Percentiles rank a stretch among this genome's conserved stretches.
These are phyloP conservation scores for Acaromyces ingoldii DNA, from an alignment of 1,284 basidiomycete genomes.

Conservation along the genomic window DNA sequence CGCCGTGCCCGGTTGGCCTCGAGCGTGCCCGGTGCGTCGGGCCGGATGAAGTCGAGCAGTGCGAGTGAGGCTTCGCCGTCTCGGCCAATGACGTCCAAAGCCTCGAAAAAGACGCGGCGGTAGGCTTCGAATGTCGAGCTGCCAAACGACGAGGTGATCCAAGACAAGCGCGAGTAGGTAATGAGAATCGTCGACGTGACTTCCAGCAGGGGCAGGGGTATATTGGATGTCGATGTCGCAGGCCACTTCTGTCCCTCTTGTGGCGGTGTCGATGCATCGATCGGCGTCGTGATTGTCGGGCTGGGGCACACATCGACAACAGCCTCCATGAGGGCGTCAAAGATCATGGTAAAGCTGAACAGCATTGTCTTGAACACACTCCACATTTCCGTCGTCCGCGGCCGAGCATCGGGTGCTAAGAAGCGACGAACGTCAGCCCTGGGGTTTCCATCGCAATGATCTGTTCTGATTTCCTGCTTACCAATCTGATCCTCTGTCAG, in stretches of 20 bases:
- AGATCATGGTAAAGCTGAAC: constrained; percentile 46
- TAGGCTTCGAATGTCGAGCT: constrained; percentile 31
- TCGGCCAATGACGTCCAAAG: constrained; percentile 41
- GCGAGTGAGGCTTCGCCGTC: constrained; percentile 36
- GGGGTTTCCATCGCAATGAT: too few species aligned
- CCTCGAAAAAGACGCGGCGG: constrained; percentile 44
- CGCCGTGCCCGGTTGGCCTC: background rate
- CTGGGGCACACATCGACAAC: constrained; percentile 46
- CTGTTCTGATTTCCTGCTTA: background rate
- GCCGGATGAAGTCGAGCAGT: constrained; percentile 20
- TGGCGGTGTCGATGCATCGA: constrained; percentile 2
- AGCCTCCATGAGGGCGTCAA: constrained; percentile 42
- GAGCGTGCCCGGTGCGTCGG: constrained; percentile 7
- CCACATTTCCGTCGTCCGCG: constrained; percentile 28
- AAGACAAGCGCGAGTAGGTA: constrained; percentile 39
- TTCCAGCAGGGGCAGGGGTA: constrained; percentile 30
- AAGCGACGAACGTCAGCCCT: too few species aligned
- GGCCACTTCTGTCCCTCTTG: constrained; percentile 17
- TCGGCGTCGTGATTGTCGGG: constrained; percentile 26
- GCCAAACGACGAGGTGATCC: constrained; percentile 42
- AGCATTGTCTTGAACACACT: constrained; percentile 40
- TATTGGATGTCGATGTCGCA: constrained; percentile 26
- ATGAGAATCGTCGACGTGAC: constrained; percentile 28
- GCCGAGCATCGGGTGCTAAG: background rate
- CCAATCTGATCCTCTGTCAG: constrained; percentile 16